These are phyloP conservation scores for Apiospora saccharicola DNA, from an alignment of 2,329 filamentous ascomycete genomes.

Conservation along the genomic window DNA sequence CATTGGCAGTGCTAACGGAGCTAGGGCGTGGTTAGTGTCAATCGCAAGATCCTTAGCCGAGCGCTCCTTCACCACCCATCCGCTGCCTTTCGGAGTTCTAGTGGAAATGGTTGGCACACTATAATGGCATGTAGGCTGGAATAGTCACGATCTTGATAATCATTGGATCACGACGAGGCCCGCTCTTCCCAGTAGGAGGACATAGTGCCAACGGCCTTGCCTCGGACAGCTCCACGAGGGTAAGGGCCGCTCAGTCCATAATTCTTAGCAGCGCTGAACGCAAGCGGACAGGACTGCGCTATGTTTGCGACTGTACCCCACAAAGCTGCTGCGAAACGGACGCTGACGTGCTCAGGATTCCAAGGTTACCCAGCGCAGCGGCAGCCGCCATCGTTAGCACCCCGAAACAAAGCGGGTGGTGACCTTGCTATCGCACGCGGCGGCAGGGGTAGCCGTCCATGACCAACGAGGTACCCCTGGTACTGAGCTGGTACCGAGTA, in stretches of 20 bases:
- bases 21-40: slow-evolving; percentile 3
- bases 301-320: slow-evolving; percentile 15
- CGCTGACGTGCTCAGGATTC: slow-evolving; percentile 16
- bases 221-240: slow-evolving; percentile 20
- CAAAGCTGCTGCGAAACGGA: slow-evolving; percentile 16
- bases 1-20: slow-evolving; percentile 8
- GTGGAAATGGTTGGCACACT: slow-evolving; percentile 11
- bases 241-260: slow-evolving; percentile 19
- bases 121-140: slow-evolving; percentile 12
- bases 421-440: slow-evolving; percentile 19
- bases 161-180: slow-evolving; percentile 12
- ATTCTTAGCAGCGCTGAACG: slow-evolving; percentile 16
- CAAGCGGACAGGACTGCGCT: slow-evolving; percentile 12
- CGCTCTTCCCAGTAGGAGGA: slow-evolving; percentile 6
- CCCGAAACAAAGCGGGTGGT: slow-evolving; percentile 16
- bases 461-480: not conserved
- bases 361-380: slow-evolving; percentile 20
- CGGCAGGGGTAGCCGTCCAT: slow-evolving; percentile 3
- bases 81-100: slow-evolving; percentile 12
- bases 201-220: slow-evolving; percentile 21
- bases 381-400: slow-evolving; percentile 19
- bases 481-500: slow-evolving; percentile 7
- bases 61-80: slow-evolving; percentile 1
- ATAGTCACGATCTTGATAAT: slow-evolving; percentile 15
- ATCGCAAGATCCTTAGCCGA: slow-evolving; percentile 19